phyloP scores from a whole-genome alignment of 1,284 basidiomycete species.

The Cryptococcus depauperatus region DNA sequence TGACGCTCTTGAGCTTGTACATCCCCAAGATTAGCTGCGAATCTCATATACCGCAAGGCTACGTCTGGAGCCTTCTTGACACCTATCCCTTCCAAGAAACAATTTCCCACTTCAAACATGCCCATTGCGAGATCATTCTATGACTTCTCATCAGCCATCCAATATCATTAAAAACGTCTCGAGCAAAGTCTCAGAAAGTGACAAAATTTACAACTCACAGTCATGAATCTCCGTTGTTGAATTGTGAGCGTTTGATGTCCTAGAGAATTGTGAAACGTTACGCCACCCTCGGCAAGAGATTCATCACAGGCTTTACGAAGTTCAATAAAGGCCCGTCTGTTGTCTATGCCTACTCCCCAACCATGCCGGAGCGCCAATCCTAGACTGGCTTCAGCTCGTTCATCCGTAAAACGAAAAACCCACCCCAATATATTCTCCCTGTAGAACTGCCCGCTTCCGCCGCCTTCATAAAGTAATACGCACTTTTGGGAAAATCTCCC shows the following conservation, averaged over 20 bases:
- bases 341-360: slow-evolving; percentile 38
- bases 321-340: slow-evolving; percentile 35
- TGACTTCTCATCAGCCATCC: not conserved
- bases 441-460: slow-evolving; percentile 38
- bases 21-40: slow-evolving; percentile 40
- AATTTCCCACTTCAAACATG: slow-evolving; percentile 42
- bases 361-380: slow-evolving; percentile 40
- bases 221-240: slow-evolving; percentile 26
- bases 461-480: slow-evolving; percentile 43
- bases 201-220: slow-evolving; percentile 20
- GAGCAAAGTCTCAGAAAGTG: not conserved
- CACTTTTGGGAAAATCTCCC: slow-evolving; percentile 37
- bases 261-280: slow-evolving; percentile 26
- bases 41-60: slow-evolving; percentile 37
- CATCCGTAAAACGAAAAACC: slow-evolving; percentile 10
- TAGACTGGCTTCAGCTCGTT: slow-evolving; percentile 7
- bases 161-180: not conserved
- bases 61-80: slow-evolving; percentile 36
- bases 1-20: slow-evolving; percentile 41
- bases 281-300: slow-evolving; percentile 21
- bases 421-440: slow-evolving; percentile 42
- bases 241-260: slow-evolving; percentile 23
- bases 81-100: slow-evolving; percentile 42
- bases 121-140: slow-evolving; percentile 37
- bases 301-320: slow-evolving; percentile 38